Evolutionary conservation across 441 rosid genomes (phyloP), one percentile per base, ranked within the genome.

Genomic region (Populus hybrid): DNA sequence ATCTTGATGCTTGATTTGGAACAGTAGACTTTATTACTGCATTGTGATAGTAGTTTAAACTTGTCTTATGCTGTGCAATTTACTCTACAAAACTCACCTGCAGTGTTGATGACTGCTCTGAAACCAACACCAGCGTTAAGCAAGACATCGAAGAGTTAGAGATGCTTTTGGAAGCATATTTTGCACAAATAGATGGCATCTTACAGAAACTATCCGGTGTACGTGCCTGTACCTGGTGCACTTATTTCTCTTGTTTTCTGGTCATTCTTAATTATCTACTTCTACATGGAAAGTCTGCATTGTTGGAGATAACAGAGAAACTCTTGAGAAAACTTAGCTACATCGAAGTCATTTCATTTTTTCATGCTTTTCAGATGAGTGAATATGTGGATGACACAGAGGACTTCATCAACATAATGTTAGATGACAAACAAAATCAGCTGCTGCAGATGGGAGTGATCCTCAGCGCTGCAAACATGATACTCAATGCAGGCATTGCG

Each of bases 131-230:
- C 24, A 70, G 67, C 76, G 32, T 74, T 32, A 85, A 86, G 82
- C 87, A 75, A 30, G 70, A 79, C 65, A 73, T 88, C 1, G 86
- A 86, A 79, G 89, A 85, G 82, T 73, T 88, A 38, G 91, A 88
- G 75, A 88, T 88, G 89, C 87, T 86, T 72, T 81, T 86, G 63
- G 89, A 88, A 81, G 91, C 88, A 30, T 85, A 88, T 75, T 88
- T 88, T 76, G 89, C 84, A 21, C 88, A 88, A 70, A 77, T 82
- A 63, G 89, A 86, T 63, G 87, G 91, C 73, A 82, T 82, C 67
- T 78, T 82, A 28, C 88, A 83, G 61, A 86, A 86, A 70, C 75
- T 88, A 28, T 88, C 89, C 2, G 82, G 80, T 81, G 90, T 85
- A 79, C 26, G 88, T 79, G 74, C 78, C 63, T 21, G 3, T 24